Evolutionary conservation across 345 rosid species (phyloP), one percentile per base, ranked within the genome.

Genomic region (Gossypium rotundifolium): DNA sequence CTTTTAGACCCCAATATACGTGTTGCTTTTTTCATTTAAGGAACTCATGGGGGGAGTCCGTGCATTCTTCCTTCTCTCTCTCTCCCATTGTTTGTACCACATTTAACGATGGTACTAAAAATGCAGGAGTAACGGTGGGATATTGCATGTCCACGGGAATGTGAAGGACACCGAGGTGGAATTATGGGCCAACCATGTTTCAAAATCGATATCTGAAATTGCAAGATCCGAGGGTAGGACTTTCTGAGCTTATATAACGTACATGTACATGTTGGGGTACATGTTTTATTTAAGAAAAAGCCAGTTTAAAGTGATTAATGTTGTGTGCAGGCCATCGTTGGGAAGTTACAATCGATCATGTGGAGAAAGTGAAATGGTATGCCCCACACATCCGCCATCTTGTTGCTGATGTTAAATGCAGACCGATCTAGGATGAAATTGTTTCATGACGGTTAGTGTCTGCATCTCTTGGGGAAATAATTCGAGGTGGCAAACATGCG

Each of bases 331-430:
- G 97, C 74, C 85, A 58, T 72, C 18, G 79, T 77, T 92, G 98
- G 98, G 97, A 86, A 72, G 88, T 94, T 11, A 76, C 78, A 6
- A 64, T 88, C 33, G 90, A 88, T 49, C 97, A 84, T 73, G 77
- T 94, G 66, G 95, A 92, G 84, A 90, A 89, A 76, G 98, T 94
- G 73, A 92, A 94, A 85, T 92, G 97, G 98, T 90, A 94, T 11
- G 97, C 93, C 10, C 98, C 98, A 2, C 92, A 90, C 73, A 82
- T 94, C 70, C 95, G 93, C 84, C 98, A 92, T 86, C 87, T 94
- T 44, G 97, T 94, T 7, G 93, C 88, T 2, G 98, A 94, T 73
- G 86, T 94, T 44, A 81, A 84, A 83, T 94, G 97, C 88, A 81
- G 74, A 73, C 79, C 65, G 66, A 42, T 80, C 58, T 71, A 59